Evolutionary conservation across 129 eudicot species (phyloP).

Genomic region (Centaurea solstitialis): DNA sequence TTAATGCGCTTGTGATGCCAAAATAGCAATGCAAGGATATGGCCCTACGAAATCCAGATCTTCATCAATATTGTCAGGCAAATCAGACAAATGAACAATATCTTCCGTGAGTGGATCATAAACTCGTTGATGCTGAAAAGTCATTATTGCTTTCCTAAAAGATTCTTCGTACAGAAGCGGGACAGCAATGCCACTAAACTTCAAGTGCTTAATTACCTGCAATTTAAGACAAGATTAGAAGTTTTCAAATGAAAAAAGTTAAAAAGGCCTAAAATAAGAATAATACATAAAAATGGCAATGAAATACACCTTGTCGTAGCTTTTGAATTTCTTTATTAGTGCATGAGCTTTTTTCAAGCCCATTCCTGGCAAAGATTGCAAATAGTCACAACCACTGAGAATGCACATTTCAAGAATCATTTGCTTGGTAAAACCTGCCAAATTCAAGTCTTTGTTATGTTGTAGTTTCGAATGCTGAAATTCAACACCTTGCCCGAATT

Average conservation of each 20-base stretch:
- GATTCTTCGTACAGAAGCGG: slow-evolving; percentile 79
- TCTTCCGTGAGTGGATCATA: slow-evolving; percentile 71
- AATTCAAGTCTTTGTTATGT: slow-evolving; percentile 67
- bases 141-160: slow-evolving; percentile 76
- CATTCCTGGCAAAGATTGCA: slow-evolving; percentile 96
- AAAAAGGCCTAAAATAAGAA: neutral
- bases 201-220: slow-evolving; percentile 92
- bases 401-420: slow-evolving; percentile 98
- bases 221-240: slow-evolving; percentile 10
- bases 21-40: slow-evolving; percentile 66
- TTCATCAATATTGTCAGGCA: slow-evolving; percentile 39
- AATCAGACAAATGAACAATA: slow-evolving; percentile 65
- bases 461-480: slow-evolving; percentile 60
- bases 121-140: slow-evolving; percentile 95
- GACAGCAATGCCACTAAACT: slow-evolving; percentile 57
- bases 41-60: slow-evolving; percentile 93
- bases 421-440: slow-evolving; percentile 71
- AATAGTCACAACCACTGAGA: slow-evolving; percentile 91
- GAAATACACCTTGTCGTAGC: slow-evolving; percentile 61
- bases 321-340: slow-evolving; percentile 71
- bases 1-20: no score
- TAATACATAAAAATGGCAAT: neutral
- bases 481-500: slow-evolving; percentile 96
- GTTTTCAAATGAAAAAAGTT: neutral
- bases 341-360: slow-evolving; percentile 92